phyloP scores from a whole-genome alignment of 176 grass and related monocot species.

The Tillandsia fasciculata region DNA sequence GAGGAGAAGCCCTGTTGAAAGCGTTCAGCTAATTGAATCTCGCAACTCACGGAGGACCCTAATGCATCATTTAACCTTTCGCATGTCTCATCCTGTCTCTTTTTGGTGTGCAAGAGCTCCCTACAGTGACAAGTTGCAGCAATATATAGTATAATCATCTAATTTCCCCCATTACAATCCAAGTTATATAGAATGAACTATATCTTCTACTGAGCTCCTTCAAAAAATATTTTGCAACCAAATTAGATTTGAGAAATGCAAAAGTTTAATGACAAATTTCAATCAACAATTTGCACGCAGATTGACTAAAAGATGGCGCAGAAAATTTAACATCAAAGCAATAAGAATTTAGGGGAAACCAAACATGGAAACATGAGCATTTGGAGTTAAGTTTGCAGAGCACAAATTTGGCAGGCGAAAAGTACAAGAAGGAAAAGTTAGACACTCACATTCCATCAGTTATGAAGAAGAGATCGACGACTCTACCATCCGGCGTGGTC shows the following conservation, averaged over 20 bases:
- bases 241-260: too few species aligned
- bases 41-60: slow-evolving; percentile 50
- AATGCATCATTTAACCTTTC: slow-evolving; percentile 41
- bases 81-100: slow-evolving; percentile 63
- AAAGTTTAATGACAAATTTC: too few species aligned
- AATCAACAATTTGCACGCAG: too few species aligned
- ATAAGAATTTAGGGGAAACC: too few species aligned
- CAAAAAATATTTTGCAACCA: too few species aligned
- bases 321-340: too few species aligned
- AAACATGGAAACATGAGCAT: neutral
- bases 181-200: too few species aligned
- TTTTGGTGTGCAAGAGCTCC: slow-evolving; percentile 72
- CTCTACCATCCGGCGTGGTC: slow-evolving; percentile 66
- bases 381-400: neutral
- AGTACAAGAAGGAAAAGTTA: neutral
- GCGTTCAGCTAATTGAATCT: slow-evolving; percentile 52
- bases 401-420: neutral
- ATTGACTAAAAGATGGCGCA: too few species aligned
- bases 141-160: too few species aligned
- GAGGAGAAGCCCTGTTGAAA: slow-evolving; percentile 93
- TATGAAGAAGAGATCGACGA: slow-evolving; percentile 81
- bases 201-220: too few species aligned
- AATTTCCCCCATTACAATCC: too few species aligned
- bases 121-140: slow-evolving; percentile 23
- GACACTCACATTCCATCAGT: slow-evolving; percentile 76